phyloP scores from a whole-genome alignment of 441 rosid genomes.

The Croton setiger region DNA sequence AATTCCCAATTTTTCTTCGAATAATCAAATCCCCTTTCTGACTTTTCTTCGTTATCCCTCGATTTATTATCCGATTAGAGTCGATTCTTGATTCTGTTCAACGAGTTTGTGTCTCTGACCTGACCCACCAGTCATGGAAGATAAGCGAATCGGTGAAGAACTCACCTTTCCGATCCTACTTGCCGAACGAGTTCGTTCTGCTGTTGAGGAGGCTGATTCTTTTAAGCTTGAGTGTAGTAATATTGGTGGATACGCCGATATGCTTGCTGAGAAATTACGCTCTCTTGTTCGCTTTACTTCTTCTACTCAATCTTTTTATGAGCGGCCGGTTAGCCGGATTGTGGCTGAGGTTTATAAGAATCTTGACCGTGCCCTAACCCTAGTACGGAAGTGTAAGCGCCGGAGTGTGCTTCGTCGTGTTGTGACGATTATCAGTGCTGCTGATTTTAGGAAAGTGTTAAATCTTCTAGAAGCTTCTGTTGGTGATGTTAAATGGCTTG shows the following conservation, averaged over 20 bases:
- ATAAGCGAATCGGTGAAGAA: constrained; percentile 45
- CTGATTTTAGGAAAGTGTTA: constrained; percentile 49
- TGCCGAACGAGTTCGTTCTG: constrained; percentile 39
- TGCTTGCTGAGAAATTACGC: constrained; percentile 47
- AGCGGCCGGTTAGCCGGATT: constrained; percentile 48
- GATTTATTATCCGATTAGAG: no score
- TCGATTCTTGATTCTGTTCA: neutral
- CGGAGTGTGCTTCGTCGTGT: constrained; percentile 47
- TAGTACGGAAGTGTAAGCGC: constrained; percentile 48
- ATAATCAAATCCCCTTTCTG: neutral
- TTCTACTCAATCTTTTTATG: constrained; percentile 42
- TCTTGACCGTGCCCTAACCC: constrained; percentile 50
- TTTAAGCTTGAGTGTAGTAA: constrained; percentile 39
- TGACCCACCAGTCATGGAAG: constrained; percentile 27
- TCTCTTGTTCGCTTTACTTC: constrained; percentile 40
- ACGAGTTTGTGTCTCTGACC: neutral
- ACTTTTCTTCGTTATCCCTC: neutral
- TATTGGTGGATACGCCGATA: constrained; percentile 35
- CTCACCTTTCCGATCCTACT: constrained; percentile 35
- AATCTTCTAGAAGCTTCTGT: constrained; percentile 48
- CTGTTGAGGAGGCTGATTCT: constrained; percentile 43
- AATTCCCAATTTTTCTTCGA: neutral
- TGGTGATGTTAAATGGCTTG: constrained; percentile 55
- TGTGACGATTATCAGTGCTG: constrained; percentile 44
- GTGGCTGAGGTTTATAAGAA: constrained; percentile 47